Conservation (phyloP, 1,284 basidiomycete genomes). For the Vanrija sp. region DNA sequence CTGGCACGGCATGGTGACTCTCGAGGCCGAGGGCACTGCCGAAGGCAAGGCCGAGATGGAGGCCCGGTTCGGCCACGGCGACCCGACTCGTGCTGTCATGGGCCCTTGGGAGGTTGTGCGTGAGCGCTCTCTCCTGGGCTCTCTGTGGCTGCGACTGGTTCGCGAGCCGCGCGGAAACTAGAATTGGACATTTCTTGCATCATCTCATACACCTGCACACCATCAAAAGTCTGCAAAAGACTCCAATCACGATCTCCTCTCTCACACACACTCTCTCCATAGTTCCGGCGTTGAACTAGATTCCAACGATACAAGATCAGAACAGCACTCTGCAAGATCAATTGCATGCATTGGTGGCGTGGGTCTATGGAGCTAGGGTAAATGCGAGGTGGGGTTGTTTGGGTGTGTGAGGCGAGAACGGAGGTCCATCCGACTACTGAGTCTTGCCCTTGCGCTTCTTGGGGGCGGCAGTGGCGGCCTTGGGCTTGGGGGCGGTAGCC, state of each 20-base stretch:
- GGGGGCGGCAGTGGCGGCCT: constrained; percentile 1
- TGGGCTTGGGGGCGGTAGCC: neutral
- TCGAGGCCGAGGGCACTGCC: constrained; percentile 49
- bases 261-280: too few species aligned
- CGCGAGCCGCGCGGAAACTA: constrained; percentile 12
- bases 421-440: constrained; percentile 1
- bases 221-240: too few species aligned
- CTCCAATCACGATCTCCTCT: too few species aligned
- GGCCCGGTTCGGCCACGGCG: constrained; percentile 29
- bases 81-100: constrained; percentile 20
- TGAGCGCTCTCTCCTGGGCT: constrained; percentile 46
- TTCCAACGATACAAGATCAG: too few species aligned
- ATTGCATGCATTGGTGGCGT: too few species aligned
- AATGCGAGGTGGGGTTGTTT: too few species aligned
- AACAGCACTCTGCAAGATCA: too few species aligned
- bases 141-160: constrained; percentile 43
- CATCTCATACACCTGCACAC: too few species aligned
- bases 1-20: constrained; percentile 46
- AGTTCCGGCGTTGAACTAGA: too few species aligned
- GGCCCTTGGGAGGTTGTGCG: constrained; percentile 47
- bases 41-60: constrained; percentile 43
- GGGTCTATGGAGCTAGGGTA: too few species aligned
- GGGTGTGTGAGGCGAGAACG: too few species aligned
- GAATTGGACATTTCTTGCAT: neutral
- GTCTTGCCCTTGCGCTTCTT: constrained; percentile 14